Evolutionary conservation across 495 filamentous ascomycete genomes (phyloP).

Genomic region (Penicillium silybi): DNA sequence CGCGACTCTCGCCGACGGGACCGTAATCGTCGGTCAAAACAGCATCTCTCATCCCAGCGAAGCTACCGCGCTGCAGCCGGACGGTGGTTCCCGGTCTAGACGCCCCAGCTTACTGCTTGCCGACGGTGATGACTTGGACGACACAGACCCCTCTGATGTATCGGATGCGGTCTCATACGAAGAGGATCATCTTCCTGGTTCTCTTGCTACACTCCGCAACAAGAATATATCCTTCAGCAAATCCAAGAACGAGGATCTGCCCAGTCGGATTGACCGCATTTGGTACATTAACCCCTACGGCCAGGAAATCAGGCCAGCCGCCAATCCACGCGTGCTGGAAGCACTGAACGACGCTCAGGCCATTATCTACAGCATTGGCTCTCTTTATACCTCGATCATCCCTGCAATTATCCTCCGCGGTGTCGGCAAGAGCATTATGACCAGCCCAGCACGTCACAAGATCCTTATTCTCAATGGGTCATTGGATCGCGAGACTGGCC

Average conservation of each 20-base stretch:
- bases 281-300: conserved; percentile 99
- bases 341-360: conserved; percentile 58
- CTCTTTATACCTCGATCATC: conserved; percentile 76
- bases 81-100: conserved; percentile 24
- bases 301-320: conserved; percentile 74
- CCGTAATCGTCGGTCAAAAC: conserved; percentile 85
- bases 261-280: conserved; percentile 71
- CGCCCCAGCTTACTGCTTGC: conserved; percentile 39
- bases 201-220: conserved; percentile 70
- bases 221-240: conserved; percentile 81
- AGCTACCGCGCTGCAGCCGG: conserved; percentile 45
- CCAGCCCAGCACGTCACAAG: conserved; percentile 56
- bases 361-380: conserved; percentile 87
- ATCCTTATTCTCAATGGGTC: conserved; percentile 83
- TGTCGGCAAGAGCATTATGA: conserved; percentile 37
- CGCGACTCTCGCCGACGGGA: conserved; percentile 71
- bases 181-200: conserved; percentile 86
- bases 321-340: conserved; percentile 74
- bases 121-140: conserved; percentile 49
- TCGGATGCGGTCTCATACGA: conserved; percentile 48
- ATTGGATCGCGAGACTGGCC: conserved; percentile 81
- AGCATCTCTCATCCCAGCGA: conserved; percentile 81
- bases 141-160: conserved; percentile 65
- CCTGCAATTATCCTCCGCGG: conserved; percentile 55
- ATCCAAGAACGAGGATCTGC: conserved; percentile 62